Evolutionary conservation across 2,329 filamentous ascomycete species (phyloP), one percentile per base, ranked within the genome.

Genomic region (Paracoccidioides brasiliensis): DNA sequence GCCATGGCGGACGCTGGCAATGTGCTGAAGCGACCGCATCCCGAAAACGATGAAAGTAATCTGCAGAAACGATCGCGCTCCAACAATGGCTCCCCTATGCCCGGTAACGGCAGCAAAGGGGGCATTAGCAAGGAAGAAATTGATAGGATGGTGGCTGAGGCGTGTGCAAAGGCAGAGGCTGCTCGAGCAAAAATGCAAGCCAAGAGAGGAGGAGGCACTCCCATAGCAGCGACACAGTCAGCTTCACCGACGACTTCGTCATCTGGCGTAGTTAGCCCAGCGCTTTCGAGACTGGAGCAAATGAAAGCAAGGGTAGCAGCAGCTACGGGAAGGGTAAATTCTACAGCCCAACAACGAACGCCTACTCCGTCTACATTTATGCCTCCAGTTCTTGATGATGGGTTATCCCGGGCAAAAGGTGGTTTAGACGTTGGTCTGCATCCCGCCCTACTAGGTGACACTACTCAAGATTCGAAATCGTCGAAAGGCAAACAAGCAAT

Each of bases 291-390:
- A 77, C 81, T 91, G 61, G 88, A 88, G 50, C 84, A 86, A 45
- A 79, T 94, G 66, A 90, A 86, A 69, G 87, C 87, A 30, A 80
- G 88, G 62, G 85, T 93, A 10, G 85, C 86, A 50, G 86, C 86
- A 52, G 86, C 87, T 54, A 85, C 88, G 49, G 75, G 74, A 35
- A 75, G 73, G 64, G 70, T 72, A 43, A 70, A 69, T 41, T 62
- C 71, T 15, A 61, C 71, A 22, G 64, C 70, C n/a, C 66, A 73
- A 62, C 69, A 74, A 69, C 70, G 80, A 75, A 59, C 73, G 58
- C 65, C 70, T n/a, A 57, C 66, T 33, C 67, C 67, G 30, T 62
- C 66, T 30, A 37, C 33, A 7, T 71, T 64, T 55, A 68, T 69
- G 60, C 73, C 69, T 42, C 74, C 72, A 53, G 69, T 72, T 32